Conservation (phyloP, 192 early-diverging fungal genomes). For the Podila verticillata region DNA sequence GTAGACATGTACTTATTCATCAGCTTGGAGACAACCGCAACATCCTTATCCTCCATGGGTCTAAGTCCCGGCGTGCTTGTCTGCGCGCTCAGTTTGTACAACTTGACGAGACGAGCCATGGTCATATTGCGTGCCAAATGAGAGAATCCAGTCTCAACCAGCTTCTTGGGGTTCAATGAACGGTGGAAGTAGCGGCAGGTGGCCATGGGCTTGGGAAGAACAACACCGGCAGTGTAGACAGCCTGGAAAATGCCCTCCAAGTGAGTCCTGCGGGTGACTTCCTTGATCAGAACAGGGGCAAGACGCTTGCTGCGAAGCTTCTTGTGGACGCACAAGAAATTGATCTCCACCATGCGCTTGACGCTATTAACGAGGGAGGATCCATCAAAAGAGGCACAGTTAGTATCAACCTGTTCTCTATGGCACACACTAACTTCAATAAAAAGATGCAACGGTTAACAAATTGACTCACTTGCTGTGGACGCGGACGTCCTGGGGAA, state of each 20-base stretch:
- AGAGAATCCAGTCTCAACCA: constrained; percentile 95
- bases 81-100: constrained; percentile 73
- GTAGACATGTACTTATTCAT: constrained; percentile 78
- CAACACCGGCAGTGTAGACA: constrained; percentile 93
- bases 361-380: constrained; percentile 35
- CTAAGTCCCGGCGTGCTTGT: constrained; percentile 77
- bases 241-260: constrained; percentile 96
- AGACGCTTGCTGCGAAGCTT: constrained; percentile 93
- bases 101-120: constrained; percentile 75
- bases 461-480: constrained; percentile 65
- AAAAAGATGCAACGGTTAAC: constrained; percentile 1
- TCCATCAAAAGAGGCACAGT: background rate
- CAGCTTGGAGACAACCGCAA: constrained; percentile 73
- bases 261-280: constrained; percentile 94
- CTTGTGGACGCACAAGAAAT: constrained; percentile 98
- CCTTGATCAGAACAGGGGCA: constrained; percentile 96
- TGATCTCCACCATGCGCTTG: constrained; percentile 92
- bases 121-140: constrained; percentile 75
- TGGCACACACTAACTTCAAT: background rate
- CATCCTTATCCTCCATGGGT: constrained; percentile 83
- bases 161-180: constrained; percentile 92
- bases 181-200: constrained; percentile 90
- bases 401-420: background rate
- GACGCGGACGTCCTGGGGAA: constrained; percentile 85
- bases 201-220: constrained; percentile 89